A percentile compares a stretch with the other conserved stretches of the same genome.
Evolutionary conservation across 2,329 filamentous ascomycete species (phyloP).

Genomic region (Trichoderma sp.): DNA sequence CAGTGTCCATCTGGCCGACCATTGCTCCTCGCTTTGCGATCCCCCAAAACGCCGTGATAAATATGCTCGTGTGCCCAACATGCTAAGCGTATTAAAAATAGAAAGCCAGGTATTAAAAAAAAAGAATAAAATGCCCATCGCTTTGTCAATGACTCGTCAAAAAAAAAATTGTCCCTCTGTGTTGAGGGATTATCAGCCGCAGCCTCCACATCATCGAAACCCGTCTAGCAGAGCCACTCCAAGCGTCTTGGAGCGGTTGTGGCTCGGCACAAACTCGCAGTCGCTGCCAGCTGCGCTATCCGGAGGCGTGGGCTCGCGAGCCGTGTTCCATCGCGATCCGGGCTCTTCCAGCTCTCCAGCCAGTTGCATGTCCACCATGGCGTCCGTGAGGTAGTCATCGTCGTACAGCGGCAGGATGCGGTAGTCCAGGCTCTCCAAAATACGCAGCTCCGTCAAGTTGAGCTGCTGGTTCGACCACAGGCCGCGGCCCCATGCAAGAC

Average conservation of each 20-base stretch:
- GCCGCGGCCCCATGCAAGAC: constrained; percentile 53
- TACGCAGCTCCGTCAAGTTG: constrained; percentile 63
- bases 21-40: constrained; percentile 16
- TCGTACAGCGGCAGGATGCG: constrained; percentile 63
- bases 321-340: constrained; percentile 11
- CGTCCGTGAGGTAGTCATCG: constrained; percentile 57
- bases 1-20: not conserved
- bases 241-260: constrained; percentile 41
- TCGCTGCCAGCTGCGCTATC: constrained; percentile 36
- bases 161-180: not conserved
- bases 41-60: constrained; percentile 12
- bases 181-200: constrained; percentile 8
- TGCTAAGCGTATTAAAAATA: constrained; percentile 29
- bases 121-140: constrained; percentile 8
- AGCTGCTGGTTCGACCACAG: constrained; percentile 64
- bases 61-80: constrained; percentile 21
- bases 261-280: constrained; percentile 36
- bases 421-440: constrained; percentile 66
- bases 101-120: constrained; percentile 4
- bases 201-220: not conserved
- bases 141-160: constrained; percentile 16
- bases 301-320: constrained; percentile 35
- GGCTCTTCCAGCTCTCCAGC: constrained; percentile 44
- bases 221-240: constrained; percentile 24
- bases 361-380: constrained; percentile 64